Evolutionary conservation across 2,329 filamentous ascomycete species (phyloP).

Genomic region (Neonectria sp.): DNA sequence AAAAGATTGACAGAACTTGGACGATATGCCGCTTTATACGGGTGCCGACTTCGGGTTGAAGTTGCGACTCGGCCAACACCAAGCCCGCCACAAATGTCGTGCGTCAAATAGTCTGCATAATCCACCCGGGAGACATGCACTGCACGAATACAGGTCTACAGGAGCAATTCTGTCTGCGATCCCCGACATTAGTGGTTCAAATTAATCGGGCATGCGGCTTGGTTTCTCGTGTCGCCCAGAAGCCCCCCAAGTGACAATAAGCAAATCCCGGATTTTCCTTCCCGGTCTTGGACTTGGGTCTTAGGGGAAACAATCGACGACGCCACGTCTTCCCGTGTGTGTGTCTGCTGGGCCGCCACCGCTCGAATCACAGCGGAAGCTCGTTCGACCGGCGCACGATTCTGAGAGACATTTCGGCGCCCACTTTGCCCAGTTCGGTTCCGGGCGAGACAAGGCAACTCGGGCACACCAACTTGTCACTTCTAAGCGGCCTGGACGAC

Average conservation of each 20-base stretch:
- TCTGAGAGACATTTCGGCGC: slow-evolving; percentile 22
- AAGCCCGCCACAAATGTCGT: slow-evolving; percentile 22
- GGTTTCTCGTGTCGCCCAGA: slow-evolving; percentile 4
- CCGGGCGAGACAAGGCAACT: slow-evolving; percentile 8
- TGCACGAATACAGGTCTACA: background rate
- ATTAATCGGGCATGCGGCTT: slow-evolving; percentile 12
- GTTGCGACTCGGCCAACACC: slow-evolving; percentile 8
- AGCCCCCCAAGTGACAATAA: background rate
- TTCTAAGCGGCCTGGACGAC: slow-evolving; percentile 23
- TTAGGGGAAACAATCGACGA: background rate
- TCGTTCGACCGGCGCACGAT: slow-evolving; percentile 3
- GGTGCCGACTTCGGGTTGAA: slow-evolving; percentile 3
- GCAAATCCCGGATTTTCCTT: background rate
- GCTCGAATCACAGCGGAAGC: slow-evolving; percentile 4
- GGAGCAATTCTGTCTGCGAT: slow-evolving; percentile 1
- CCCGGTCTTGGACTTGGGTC: too few species aligned
- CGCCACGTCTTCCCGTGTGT: slow-evolving; percentile 9
- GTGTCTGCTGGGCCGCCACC: background rate
- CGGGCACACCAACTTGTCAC: slow-evolving; percentile 12
- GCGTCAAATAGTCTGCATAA: slow-evolving; percentile 9
- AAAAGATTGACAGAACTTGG: slow-evolving; percentile 1
- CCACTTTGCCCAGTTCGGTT: background rate
- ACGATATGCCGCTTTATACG: slow-evolving; percentile 4
- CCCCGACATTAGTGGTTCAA: background rate
- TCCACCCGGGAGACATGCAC: slow-evolving; percentile 6